phyloP scores from a whole-genome alignment of 495 filamentous ascomycete species.

The Gamarada debralockiae region DNA sequence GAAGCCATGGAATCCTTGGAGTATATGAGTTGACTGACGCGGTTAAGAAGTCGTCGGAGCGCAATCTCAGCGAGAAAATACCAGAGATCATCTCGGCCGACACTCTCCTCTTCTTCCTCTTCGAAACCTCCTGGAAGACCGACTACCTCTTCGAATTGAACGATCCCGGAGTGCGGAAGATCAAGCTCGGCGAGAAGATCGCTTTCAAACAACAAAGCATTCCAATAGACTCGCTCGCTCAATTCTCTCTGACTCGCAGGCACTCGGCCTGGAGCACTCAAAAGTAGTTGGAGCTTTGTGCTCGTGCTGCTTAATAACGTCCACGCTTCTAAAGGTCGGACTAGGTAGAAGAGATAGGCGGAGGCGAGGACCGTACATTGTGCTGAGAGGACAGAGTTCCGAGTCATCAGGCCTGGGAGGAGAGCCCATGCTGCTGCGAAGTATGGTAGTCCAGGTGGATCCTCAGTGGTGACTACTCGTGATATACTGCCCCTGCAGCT shows the following conservation, averaged over 20 bases:
- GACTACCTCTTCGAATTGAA: slow-evolving; percentile 76
- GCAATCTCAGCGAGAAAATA: slow-evolving; percentile 83
- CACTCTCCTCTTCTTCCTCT: slow-evolving; percentile 53
- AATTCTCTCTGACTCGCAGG: slow-evolving; percentile 66
- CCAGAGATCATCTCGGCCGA: slow-evolving; percentile 74
- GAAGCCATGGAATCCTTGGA: slow-evolving; percentile 66
- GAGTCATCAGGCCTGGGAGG: slow-evolving; percentile 72
- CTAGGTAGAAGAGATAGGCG: slow-evolving; percentile 79
- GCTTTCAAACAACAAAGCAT: slow-evolving; percentile 75
- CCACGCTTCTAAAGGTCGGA: slow-evolving; percentile 79
- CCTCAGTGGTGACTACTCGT: slow-evolving; percentile 60
- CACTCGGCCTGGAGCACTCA: slow-evolving; percentile 66
- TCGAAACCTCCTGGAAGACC: slow-evolving; percentile 70
- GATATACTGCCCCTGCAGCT: slow-evolving; percentile 70
- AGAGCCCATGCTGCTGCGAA: slow-evolving; percentile 77
- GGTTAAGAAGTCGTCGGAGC: slow-evolving; percentile 68
- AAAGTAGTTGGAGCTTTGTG: slow-evolving; percentile 73
- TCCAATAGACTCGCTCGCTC: slow-evolving; percentile 78
- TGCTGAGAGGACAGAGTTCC: slow-evolving; percentile 68
- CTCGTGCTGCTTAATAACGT: slow-evolving; percentile 73
- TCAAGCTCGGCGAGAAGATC: slow-evolving; percentile 78
- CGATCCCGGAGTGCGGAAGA: slow-evolving; percentile 76
- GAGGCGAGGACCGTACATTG: slow-evolving; percentile 77
- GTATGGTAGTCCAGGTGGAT: slow-evolving; percentile 74
- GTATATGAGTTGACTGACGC: slow-evolving; percentile 78